Conservation (phyloP, 2,329 filamentous ascomycete species). For the Stagonosporopsis rhizophila region DNA sequence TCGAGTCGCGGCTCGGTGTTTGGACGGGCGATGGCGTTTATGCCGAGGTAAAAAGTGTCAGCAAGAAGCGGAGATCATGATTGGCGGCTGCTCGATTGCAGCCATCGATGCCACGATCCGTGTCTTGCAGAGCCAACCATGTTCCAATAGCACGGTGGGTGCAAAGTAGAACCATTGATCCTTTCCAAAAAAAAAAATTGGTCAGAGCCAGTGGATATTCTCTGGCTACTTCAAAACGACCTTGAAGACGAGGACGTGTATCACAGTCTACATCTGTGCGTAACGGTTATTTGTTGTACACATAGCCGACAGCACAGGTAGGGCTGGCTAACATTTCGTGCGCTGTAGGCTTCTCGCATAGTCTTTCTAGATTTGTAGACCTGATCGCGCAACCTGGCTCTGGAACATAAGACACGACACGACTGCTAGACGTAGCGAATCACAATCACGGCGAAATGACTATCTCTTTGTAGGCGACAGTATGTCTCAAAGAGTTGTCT, state of each 20-base stretch:
- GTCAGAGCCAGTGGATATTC: not conserved
- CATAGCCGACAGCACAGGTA: not conserved
- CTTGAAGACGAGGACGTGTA: not conserved
- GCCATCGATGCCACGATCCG: not conserved
- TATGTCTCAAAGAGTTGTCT: slow-evolving; percentile 1
- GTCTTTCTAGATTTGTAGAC: not conserved
- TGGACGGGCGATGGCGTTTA: slow-evolving; percentile 1
- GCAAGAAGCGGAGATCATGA: slow-evolving; percentile 2
- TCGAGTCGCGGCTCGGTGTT: slow-evolving; percentile 15
- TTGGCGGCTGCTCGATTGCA: slow-evolving; percentile 1
- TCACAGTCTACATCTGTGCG: not conserved
- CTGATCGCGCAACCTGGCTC: not conserved
- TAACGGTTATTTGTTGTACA: not conserved
- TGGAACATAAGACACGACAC: not conserved
- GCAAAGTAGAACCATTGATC: not conserved
- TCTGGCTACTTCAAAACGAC: not conserved
- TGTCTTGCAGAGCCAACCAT: not conserved
- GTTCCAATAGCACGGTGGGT: not conserved
- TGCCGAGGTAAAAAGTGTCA: slow-evolving; percentile 16
- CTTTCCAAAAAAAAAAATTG: too few relatives aligned
- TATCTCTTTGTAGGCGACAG: not conserved
- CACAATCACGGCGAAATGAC: not conserved
- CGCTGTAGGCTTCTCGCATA: not conserved
- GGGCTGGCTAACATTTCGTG: not conserved
- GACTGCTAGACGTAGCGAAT: not conserved